Conservation (phyloP, 352 stramenopile genomes). For the Phytopythium vexans region DNA sequence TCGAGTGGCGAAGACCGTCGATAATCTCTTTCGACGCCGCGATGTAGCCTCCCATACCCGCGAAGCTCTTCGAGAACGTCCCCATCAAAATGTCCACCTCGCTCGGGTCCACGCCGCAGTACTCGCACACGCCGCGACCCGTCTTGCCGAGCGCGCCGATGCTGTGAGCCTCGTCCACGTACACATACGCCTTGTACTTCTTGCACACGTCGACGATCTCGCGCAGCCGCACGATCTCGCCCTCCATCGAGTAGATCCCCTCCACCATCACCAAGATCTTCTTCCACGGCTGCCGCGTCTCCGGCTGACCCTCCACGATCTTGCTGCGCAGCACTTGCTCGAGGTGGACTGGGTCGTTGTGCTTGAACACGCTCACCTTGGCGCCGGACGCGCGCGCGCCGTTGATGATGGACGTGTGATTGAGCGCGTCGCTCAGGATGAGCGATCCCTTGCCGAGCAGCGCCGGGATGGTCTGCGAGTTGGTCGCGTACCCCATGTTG, state of each 20-base stretch:
- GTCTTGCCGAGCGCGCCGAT: slow-evolving; percentile 95
- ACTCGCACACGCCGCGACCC: slow-evolving; percentile 94
- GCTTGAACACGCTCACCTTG: slow-evolving; percentile 93
- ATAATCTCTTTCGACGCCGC: slow-evolving; percentile 84
- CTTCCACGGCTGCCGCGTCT: slow-evolving; percentile 94
- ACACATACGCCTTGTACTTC: slow-evolving; percentile 96
- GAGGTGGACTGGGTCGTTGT: slow-evolving; percentile 95
- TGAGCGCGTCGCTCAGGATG: slow-evolving; percentile 97
- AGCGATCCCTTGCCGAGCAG: slow-evolving; percentile 93
- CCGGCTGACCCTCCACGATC: slow-evolving; percentile 81
- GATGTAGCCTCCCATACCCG: slow-evolving; percentile 98
- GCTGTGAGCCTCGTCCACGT: slow-evolving; percentile 97
- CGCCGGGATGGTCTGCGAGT: slow-evolving; percentile 95
- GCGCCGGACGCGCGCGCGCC: slow-evolving; percentile 91
- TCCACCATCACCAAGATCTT: slow-evolving; percentile 98
- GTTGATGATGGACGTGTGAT: slow-evolving; percentile 99
- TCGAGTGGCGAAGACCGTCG: slow-evolving; percentile 49
- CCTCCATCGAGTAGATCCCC: no score
- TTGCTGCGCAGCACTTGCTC: slow-evolving; percentile 85
- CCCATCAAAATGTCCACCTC: slow-evolving; percentile 99
- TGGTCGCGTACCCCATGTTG: slow-evolving; percentile 99
- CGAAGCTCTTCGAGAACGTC: slow-evolving; percentile 99
- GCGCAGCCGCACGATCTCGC: no score
- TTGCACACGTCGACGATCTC: no score
- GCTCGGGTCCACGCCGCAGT: slow-evolving; percentile 91